Conservation (phyloP, 495 filamentous ascomycete genomes). For the Rhypophila decipiens region DNA sequence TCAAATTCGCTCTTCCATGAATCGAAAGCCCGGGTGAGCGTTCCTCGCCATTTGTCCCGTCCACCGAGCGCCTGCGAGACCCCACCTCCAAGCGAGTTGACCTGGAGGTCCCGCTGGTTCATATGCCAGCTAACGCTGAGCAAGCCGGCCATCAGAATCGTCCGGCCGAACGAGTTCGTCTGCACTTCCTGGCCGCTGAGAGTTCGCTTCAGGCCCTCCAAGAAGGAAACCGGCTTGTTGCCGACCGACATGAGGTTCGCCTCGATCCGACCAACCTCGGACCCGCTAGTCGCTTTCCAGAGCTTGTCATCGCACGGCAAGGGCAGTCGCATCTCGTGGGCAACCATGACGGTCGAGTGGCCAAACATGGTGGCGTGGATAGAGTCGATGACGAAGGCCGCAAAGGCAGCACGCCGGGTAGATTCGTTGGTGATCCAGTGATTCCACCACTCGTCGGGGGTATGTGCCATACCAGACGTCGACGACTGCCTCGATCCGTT, state of each 20-base stretch:
- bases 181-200: conserved; percentile 80
- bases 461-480: conserved; percentile 51
- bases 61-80: conserved; percentile 74
- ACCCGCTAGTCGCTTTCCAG: conserved; percentile 86
- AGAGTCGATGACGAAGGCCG: conserved; percentile 90
- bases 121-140: conserved; percentile 96
- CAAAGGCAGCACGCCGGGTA: conserved; percentile 85
- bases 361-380: conserved; percentile 98
- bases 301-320: conserved; percentile 90
- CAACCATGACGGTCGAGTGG: conserved; percentile 94
- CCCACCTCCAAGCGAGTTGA: conserved; percentile 74
- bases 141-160: conserved; percentile 89
- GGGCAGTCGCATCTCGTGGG: conserved; percentile 88
- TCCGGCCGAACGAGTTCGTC: conserved; percentile 93
- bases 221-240: conserved; percentile 78
- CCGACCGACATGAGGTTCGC: conserved; percentile 74
- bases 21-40: conserved; percentile 85
- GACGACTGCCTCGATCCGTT: conserved; percentile 56
- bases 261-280: conserved; percentile 84
- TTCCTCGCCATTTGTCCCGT: conserved; percentile 86
- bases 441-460: conserved; percentile 88
- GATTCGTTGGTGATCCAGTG: conserved; percentile 95
- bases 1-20: conserved; percentile 95
- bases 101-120: conserved; percentile 93
- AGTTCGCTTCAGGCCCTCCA: conserved; percentile 87